Percentiles rank a stretch among this genome's conserved stretches.
phyloP scores from a whole-genome alignment of 345 rosid species.

The Gossypium herbaceum region DNA sequence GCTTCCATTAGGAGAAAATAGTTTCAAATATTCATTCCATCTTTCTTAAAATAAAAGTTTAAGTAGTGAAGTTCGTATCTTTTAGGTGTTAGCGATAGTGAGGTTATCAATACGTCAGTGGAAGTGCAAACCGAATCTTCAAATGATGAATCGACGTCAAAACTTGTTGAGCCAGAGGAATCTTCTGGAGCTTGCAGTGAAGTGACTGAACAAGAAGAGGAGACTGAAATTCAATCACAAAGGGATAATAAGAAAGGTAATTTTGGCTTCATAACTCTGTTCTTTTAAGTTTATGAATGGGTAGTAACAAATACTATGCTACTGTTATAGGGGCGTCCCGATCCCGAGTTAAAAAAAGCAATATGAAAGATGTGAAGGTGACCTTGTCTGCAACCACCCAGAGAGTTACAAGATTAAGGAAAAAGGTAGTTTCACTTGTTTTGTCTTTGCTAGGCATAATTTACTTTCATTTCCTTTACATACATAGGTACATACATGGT shows the following conservation, averaged over 20 bases:
- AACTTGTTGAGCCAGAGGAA: slow-evolving; percentile 29
- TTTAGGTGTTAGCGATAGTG: slow-evolving; percentile 42
- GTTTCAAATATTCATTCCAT: neutral
- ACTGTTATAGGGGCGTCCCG: slow-evolving; percentile 24
- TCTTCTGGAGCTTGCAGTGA: slow-evolving; percentile 39
- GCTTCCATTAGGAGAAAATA: neutral
- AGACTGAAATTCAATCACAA: slow-evolving; percentile 35
- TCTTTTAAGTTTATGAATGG: neutral
- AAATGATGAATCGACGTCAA: slow-evolving; percentile 14
- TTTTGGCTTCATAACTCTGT: neutral
- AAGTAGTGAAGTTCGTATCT: neutral
- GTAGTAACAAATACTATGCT: slow-evolving; percentile 8
- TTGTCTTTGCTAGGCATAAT: neutral
- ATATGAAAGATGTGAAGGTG: slow-evolving; percentile 19
- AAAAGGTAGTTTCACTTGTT: slow-evolving; percentile 23
- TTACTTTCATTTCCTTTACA: neutral
- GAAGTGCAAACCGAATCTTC: slow-evolving; percentile 26
- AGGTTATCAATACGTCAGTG: slow-evolving; percentile 40
- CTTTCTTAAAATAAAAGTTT: neutral
- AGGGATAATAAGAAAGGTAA: slow-evolving; percentile 32
- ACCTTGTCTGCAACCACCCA: slow-evolving; percentile 21
- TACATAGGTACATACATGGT: neutral
- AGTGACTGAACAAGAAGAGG: slow-evolving; percentile 34
- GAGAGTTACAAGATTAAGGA: slow-evolving; percentile 27
- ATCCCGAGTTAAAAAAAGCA: slow-evolving; percentile 30